A percentile compares a stretch with the other conserved stretches of the same genome.
phyloP scores from a whole-genome alignment of 73 alveolate species.

The Durusdinium trenchii region DNA sequence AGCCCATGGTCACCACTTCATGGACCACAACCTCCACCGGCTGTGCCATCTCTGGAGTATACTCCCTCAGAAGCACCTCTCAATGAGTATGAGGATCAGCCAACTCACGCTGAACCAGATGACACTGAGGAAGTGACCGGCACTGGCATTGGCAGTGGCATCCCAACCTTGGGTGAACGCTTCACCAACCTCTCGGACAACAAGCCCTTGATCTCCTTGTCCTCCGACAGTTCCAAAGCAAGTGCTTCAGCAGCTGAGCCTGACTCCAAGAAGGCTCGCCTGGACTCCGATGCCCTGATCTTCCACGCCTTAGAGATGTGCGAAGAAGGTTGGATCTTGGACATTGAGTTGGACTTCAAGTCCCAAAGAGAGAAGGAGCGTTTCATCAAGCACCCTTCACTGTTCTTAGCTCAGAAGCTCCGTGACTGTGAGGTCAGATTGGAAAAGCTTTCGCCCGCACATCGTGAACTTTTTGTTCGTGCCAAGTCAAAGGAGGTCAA shows the following conservation, averaged over 20 bases:
- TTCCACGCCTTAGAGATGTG: background rate
- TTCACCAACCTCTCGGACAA: background rate
- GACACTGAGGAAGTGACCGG: background rate
- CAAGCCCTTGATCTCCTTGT: background rate
- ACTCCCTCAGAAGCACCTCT: background rate
- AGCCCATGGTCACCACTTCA: background rate
- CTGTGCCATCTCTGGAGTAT: background rate
- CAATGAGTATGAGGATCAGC: too few species aligned
- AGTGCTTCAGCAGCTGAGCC: background rate
- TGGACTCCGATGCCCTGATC: background rate
- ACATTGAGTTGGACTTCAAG: background rate
- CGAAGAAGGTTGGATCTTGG: background rate
- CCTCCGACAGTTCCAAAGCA: background rate
- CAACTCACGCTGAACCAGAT: too few species aligned
- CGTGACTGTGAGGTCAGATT: constrained; percentile 5
- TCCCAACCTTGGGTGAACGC: background rate
- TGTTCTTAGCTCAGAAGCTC: background rate
- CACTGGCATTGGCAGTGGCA: background rate
- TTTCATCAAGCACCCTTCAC: background rate
- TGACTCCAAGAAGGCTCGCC: background rate
- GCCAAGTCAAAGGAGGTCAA: constrained; percentile 39
- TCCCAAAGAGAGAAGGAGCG: background rate
- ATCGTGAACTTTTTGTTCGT: background rate
- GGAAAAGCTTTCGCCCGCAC: background rate
- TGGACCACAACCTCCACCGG: background rate